Conservation (phyloP, 2,329 filamentous ascomycete species). For the Cladosporium velox region DNA sequence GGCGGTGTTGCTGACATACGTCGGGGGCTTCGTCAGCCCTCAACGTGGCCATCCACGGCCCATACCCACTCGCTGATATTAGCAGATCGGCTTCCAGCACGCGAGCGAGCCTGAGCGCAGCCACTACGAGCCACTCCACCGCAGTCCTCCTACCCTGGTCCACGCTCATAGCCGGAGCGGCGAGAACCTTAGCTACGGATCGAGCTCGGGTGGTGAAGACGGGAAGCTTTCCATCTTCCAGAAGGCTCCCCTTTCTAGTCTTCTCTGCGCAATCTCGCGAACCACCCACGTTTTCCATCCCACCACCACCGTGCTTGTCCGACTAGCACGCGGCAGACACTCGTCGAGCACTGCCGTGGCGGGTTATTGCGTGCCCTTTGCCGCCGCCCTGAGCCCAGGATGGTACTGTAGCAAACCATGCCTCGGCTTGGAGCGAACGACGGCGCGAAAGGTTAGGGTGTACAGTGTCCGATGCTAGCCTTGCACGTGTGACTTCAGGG, state of each 20-base stretch:
- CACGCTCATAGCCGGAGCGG: slow-evolving; percentile 14
- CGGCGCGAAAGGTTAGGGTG: background rate
- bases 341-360: background rate
- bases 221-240: slow-evolving; percentile 15
- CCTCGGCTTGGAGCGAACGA: slow-evolving; percentile 10
- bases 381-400: background rate
- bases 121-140: background rate
- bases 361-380: background rate
- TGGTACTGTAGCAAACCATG: background rate
- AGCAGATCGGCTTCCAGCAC: slow-evolving; percentile 17
- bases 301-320: background rate
- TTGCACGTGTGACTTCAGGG: background rate
- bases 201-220: slow-evolving; percentile 17
- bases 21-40: slow-evolving; percentile 17
- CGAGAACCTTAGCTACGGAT: slow-evolving; percentile 19
- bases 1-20: slow-evolving; percentile 6
- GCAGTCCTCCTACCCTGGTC: background rate
- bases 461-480: background rate
- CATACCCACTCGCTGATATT: background rate
- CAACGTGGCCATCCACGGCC: slow-evolving; percentile 17
- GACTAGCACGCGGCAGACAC: background rate
- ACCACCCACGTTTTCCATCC: slow-evolving; percentile 5
- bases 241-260: slow-evolving; percentile 15
- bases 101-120: slow-evolving; percentile 3
- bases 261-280: background rate